A percentile compares a stretch with the other conserved stretches of the same genome.
These are phyloP conservation scores for Coleophoma cylindrospora DNA, from an alignment of 2,329 filamentous ascomycete species.

Conservation along the genomic window DNA sequence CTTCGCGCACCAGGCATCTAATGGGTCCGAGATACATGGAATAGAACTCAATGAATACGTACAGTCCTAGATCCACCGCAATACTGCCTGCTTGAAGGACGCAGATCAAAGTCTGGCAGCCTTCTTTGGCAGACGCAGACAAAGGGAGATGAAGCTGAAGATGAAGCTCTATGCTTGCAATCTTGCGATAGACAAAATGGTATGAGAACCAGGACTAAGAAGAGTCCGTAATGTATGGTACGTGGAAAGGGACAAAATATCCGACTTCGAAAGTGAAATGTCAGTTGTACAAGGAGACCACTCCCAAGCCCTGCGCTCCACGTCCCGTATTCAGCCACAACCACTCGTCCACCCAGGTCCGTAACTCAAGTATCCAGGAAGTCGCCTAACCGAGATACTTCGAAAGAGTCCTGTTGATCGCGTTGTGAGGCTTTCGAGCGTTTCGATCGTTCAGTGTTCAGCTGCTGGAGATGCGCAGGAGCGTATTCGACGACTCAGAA, in stretches of 20 bases:
- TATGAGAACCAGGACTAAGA: conserved; percentile 18
- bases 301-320: conserved; percentile 1
- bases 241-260: conserved; percentile 15
- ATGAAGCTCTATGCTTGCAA: conserved; percentile 62
- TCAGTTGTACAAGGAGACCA: conserved; percentile 6
- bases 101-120: conserved; percentile 25
- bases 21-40: conserved; percentile 24
- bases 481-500: too few relatives aligned
- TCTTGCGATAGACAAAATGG: conserved; percentile 24
- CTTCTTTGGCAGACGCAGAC: conserved; percentile 27
- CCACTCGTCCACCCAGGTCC: too few relatives aligned
- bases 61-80: conserved; percentile 26
- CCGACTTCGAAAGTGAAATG: conserved; percentile 16
- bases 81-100: conserved; percentile 16
- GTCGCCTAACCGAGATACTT: too few relatives aligned
- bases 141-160: conserved; percentile 37
- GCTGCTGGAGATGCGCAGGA: too few relatives aligned
- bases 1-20: conserved; percentile 11
- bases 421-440: too few relatives aligned
- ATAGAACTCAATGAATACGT: conserved; percentile 30
- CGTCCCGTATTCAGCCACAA: neutral
- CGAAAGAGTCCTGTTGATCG: too few relatives aligned
- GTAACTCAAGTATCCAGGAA: too few relatives aligned
- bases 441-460: too few relatives aligned
- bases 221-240: conserved; percentile 11